Evolutionary conservation across 208 protist genomes (phyloP).

Genomic region (Trypanosoma melophagium): DNA sequence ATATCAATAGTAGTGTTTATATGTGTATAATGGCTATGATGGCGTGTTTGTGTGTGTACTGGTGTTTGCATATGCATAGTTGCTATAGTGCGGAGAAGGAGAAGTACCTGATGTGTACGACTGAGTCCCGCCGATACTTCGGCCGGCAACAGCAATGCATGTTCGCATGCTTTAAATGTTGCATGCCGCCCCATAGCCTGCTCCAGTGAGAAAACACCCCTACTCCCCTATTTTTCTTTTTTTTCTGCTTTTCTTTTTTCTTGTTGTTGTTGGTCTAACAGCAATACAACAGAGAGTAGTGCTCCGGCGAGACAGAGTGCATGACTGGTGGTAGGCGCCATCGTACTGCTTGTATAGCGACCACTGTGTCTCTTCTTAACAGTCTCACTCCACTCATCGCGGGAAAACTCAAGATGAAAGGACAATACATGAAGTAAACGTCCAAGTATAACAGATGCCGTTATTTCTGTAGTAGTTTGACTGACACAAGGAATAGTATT

Average conservation of each 20-base stretch:
- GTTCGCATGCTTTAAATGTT: background rate
- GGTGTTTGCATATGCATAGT: background rate
- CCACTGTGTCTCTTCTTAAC: background rate
- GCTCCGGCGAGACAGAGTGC: background rate
- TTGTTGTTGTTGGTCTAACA: background rate
- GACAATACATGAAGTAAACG: slow-evolving; percentile 7
- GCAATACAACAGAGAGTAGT: slow-evolving; percentile 5
- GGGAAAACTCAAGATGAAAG: slow-evolving; percentile 5
- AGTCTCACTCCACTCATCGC: background rate
- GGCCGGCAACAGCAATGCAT: background rate
- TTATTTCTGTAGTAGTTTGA: too few relatives aligned
- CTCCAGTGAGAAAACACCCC: background rate
- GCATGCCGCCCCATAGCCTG: background rate
- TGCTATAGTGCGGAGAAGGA: slow-evolving; percentile 2
- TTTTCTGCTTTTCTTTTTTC: background rate
- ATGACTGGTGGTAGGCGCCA: background rate
- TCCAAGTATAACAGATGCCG: background rate
- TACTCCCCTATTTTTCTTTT: background rate
- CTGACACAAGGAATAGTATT: background rate
- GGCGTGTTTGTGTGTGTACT: background rate
- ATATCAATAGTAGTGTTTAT: background rate
- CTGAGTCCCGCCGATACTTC: slow-evolving; percentile 5
- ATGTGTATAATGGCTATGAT: background rate
- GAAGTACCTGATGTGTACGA: slow-evolving; percentile 19
- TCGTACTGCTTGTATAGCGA: background rate